Evolutionary conservation across 2,329 filamentous ascomycete genomes (phyloP).

Genomic region (Colletotrichum gigasporum): DNA sequence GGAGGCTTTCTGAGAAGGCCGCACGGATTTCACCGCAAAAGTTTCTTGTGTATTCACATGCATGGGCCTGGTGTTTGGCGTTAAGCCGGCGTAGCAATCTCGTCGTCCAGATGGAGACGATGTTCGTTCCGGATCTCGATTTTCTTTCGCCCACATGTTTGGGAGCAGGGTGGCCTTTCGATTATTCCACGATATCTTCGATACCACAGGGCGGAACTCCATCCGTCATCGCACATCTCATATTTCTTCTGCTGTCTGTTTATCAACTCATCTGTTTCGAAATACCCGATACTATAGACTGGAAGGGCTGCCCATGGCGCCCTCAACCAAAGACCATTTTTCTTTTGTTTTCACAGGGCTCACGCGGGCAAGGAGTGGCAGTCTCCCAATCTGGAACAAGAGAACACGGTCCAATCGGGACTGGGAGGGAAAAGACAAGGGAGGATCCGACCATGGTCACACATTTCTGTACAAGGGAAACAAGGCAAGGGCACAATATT

Average conservation of each 20-base stretch:
- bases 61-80: constrained; percentile 33
- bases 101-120: constrained; percentile 11
- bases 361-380: constrained; percentile 27
- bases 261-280: constrained; percentile 30
- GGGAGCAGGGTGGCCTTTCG: constrained; percentile 25
- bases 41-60: constrained; percentile 29
- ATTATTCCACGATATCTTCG: constrained; percentile 32
- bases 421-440: constrained; percentile 19
- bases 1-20: constrained; percentile 2
- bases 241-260: constrained; percentile 17
- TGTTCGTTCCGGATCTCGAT: constrained; percentile 26
- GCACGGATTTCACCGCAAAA: constrained; percentile 15
- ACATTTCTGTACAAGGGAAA: constrained; percentile 18
- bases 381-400: constrained; percentile 28
- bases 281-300: constrained; percentile 34
- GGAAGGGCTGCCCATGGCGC: constrained; percentile 18
- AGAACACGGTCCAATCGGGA: constrained; percentile 20
- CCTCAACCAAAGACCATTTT: constrained; percentile 25
- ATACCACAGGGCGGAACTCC: constrained; percentile 30
- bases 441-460: background rate
- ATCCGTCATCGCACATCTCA: constrained; percentile 26
- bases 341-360: constrained; percentile 29
- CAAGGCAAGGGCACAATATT: constrained; percentile 13
- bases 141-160: constrained; percentile 32
- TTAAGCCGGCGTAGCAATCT: constrained; percentile 22